These are phyloP conservation scores for Tricholomella constricta DNA, from an alignment of 768 basidiomycete species.

Conservation along the genomic window DNA sequence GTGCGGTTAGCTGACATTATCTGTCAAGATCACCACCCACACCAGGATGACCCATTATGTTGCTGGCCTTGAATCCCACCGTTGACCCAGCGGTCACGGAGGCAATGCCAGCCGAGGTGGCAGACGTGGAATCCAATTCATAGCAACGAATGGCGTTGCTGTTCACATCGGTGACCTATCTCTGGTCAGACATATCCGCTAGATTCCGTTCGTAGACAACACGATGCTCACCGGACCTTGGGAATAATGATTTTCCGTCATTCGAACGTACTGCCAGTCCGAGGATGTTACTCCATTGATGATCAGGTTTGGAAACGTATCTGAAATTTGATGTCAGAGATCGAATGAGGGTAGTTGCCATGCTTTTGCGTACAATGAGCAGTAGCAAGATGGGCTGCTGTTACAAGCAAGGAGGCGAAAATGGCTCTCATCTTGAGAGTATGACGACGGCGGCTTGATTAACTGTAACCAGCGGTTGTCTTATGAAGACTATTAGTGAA, in stretches of 20 bases:
- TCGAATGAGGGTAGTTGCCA: too few relatives aligned
- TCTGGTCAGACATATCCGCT: too few relatives aligned
- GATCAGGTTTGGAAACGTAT: slow-evolving; percentile 33
- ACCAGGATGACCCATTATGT: slow-evolving; percentile 37
- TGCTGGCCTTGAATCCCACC: slow-evolving; percentile 33
- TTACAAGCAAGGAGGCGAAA: background rate
- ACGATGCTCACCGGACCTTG: slow-evolving; percentile 34
- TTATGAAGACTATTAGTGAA: too few relatives aligned
- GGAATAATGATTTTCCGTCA: slow-evolving; percentile 35
- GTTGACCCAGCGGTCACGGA: slow-evolving; percentile 34
- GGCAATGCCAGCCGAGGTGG: slow-evolving; percentile 27
- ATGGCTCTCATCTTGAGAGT: slow-evolving; percentile 6
- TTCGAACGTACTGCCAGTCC: slow-evolving; percentile 38
- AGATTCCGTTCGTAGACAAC: too few relatives aligned
- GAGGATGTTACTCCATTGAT: slow-evolving; percentile 26
- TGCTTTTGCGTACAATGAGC: slow-evolving; percentile 7
- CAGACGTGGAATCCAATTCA: slow-evolving; percentile 31
- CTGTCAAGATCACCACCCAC: slow-evolving; percentile 12
- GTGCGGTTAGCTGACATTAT: background rate
- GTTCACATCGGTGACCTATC: slow-evolving; percentile 37
- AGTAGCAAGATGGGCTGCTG: slow-evolving; percentile 1
- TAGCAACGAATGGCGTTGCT: slow-evolving; percentile 39
- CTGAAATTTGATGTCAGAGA: too few relatives aligned
- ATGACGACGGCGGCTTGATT: too few relatives aligned
- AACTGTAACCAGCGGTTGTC: too few relatives aligned